A percentile compares a stretch with the other conserved stretches of the same genome.
Evolutionary conservation across 1,139 yeast genomes (phyloP).

Genomic region (Hemisphaericaspora xylanilytica): DNA sequence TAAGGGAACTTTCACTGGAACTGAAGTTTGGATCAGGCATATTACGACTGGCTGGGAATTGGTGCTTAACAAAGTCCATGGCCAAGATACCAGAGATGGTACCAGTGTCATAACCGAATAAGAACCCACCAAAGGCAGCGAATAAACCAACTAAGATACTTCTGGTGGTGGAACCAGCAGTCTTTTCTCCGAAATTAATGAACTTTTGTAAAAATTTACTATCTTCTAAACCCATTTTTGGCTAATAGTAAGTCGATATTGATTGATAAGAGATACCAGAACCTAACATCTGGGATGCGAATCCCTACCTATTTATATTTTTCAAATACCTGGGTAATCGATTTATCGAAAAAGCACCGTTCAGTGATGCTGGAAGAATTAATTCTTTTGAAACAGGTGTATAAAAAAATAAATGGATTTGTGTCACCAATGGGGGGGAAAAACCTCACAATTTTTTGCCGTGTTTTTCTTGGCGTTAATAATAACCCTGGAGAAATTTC

Average conservation of each 20-base stretch:
- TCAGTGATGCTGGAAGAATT: too few relatives aligned
- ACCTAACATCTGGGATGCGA: background rate
- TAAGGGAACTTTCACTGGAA: constrained; percentile 58
- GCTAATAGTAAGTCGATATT: background rate
- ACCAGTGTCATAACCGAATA: constrained; percentile 79
- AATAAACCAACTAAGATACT: constrained; percentile 47
- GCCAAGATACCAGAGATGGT: constrained; percentile 76
- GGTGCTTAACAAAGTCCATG: constrained; percentile 58
- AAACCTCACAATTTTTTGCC: too few relatives aligned
- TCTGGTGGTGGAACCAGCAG: constrained; percentile 48
- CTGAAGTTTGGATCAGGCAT: constrained; percentile 26
- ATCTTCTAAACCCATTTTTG: constrained; percentile 41
- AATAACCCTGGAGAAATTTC: too few relatives aligned
- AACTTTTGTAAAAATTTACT: constrained; percentile 28
- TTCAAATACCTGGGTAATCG: too few relatives aligned
- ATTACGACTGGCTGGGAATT: constrained; percentile 35
- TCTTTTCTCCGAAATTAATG: constrained; percentile 42
- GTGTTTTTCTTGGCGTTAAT: too few relatives aligned
- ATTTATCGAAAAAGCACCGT: too few relatives aligned
- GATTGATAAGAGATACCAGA: background rate
- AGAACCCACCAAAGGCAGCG: constrained; percentile 65
- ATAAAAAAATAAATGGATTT: too few relatives aligned
- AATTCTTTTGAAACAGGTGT: too few relatives aligned
- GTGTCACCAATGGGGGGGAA: too few relatives aligned
- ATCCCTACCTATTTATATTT: background rate